phyloP scores from a whole-genome alignment of 2,329 filamentous ascomycete genomes.

The Apiospora arundinis region DNA sequence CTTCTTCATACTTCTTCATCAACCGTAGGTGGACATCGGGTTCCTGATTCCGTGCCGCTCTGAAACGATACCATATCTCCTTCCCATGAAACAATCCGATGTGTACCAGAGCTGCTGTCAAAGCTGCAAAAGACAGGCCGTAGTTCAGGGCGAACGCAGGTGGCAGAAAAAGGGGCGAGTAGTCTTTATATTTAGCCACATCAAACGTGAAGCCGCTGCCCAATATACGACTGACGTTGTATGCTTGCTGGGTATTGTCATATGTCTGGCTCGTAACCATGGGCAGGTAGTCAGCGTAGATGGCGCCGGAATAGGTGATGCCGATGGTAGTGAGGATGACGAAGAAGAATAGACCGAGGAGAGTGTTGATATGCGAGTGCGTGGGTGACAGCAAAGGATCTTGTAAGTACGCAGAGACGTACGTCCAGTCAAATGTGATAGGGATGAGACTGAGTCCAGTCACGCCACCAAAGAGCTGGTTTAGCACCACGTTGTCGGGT shows the following conservation, averaged over 20 bases:
- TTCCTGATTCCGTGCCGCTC: slow-evolving; percentile 50
- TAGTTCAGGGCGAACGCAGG: slow-evolving; percentile 53
- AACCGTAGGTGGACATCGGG: slow-evolving; percentile 57
- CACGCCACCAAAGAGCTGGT: slow-evolving; percentile 56
- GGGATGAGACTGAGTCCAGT: slow-evolving; percentile 50
- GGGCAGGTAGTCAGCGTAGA: slow-evolving; percentile 59
- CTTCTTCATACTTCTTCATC: slow-evolving; percentile 59
- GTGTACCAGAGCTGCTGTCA: slow-evolving; percentile 52
- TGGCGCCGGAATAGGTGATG: slow-evolving; percentile 52
- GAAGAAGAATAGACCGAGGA: slow-evolving; percentile 49
- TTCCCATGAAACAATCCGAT: slow-evolving; percentile 47
- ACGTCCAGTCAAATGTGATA: slow-evolving; percentile 53
- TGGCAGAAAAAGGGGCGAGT: slow-evolving; percentile 61
- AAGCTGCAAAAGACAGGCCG: slow-evolving; percentile 59
- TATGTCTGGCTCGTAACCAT: slow-evolving; percentile 60
- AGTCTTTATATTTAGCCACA: slow-evolving; percentile 56
- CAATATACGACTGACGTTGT: slow-evolving; percentile 60
- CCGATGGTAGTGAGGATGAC: slow-evolving; percentile 52
- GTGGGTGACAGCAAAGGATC: slow-evolving; percentile 44
- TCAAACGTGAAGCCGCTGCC: slow-evolving; percentile 56
- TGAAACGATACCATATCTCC: slow-evolving; percentile 52
- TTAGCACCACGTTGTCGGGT: slow-evolving; percentile 53
- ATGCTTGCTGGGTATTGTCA: slow-evolving; percentile 60
- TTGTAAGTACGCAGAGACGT: slow-evolving; percentile 41
- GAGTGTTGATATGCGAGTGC: slow-evolving; percentile 49